These are phyloP conservation scores for Rhizopus arrhizus DNA, from an alignment of 371 early-diverging fungal genomes.

Conservation along the genomic window DNA sequence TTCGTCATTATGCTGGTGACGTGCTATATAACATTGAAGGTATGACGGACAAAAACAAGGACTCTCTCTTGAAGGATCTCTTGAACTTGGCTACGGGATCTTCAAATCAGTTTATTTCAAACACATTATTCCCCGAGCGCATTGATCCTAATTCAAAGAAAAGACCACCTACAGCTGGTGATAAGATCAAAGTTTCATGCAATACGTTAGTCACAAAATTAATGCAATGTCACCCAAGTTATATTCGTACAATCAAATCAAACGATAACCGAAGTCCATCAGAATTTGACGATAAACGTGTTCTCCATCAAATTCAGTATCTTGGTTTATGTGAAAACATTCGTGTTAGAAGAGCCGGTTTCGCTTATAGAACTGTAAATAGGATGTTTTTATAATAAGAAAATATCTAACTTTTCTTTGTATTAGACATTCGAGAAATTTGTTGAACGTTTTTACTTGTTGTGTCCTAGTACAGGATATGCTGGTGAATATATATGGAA, in stretches of 20 bases:
- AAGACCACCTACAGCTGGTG: conserved; percentile 85
- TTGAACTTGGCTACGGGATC: conserved; percentile 78
- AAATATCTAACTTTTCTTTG: background rate
- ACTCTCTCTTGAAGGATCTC: conserved; percentile 90
- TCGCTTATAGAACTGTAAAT: conserved; percentile 75
- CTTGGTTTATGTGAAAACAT: conserved; percentile 96
- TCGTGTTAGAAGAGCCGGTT: conserved; percentile 96
- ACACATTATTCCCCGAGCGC: conserved; percentile 83
- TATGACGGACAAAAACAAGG: conserved; percentile 99
- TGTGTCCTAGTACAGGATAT: conserved; percentile 79
- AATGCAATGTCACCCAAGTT: conserved; percentile 95
- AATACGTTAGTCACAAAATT: conserved; percentile 85
- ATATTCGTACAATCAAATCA: conserved; percentile 99
- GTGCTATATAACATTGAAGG: conserved; percentile 92
- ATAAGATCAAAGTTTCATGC: conserved; percentile 79
- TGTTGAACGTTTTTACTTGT: conserved; percentile 68
- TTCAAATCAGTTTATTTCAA: conserved; percentile 66
- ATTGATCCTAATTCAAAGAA: conserved; percentile 86
- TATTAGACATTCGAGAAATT: conserved; percentile 51
- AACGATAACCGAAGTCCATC: conserved; percentile 89
- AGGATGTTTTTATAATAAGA: conserved; percentile 25
- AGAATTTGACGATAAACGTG: conserved; percentile 89
- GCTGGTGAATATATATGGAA: conserved; percentile 89
- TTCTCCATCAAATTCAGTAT: conserved; percentile 96
- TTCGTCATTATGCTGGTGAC: conserved; percentile 97